Conservation (phyloP, 1,284 basidiomycete genomes). For the Anthracocystis walkeri region DNA sequence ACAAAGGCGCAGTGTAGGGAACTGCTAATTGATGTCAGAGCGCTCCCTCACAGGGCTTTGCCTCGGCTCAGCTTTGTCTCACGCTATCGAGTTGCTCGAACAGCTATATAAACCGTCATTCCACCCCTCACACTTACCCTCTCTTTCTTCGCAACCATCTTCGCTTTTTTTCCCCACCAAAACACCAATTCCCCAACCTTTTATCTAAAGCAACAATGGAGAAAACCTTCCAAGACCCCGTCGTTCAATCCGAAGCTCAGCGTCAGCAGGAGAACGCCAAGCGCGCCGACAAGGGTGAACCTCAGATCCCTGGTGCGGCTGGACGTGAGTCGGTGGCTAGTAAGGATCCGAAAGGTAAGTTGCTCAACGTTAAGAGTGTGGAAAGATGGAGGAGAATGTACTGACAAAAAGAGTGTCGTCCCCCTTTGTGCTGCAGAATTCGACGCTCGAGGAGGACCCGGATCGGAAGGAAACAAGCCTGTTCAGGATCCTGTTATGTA, state of each 20-base stretch:
- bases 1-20: background rate
- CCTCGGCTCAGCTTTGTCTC: slow-evolving; percentile 8
- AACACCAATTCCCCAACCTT: too few species aligned
- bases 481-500: slow-evolving; percentile 54
- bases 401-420: background rate
- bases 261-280: slow-evolving; percentile 48
- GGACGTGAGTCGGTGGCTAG: slow-evolving; percentile 47
- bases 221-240: slow-evolving; percentile 56
- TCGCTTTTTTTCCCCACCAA: too few species aligned
- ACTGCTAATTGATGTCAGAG: slow-evolving; percentile 30
- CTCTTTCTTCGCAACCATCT: background rate
- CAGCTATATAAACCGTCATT: background rate
- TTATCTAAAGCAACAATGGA: slow-evolving; percentile 36
- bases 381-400: background rate
- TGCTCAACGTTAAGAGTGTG: too few species aligned
- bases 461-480: slow-evolving; percentile 50
- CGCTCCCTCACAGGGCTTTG: background rate
- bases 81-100: background rate
- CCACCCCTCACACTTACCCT: too few species aligned
- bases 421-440: slow-evolving; percentile 31
- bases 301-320: slow-evolving; percentile 49
- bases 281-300: slow-evolving; percentile 47
- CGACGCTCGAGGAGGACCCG: slow-evolving; percentile 55
- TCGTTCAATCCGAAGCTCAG: slow-evolving; percentile 32
- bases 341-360: slow-evolving; percentile 56